Percentiles rank a stretch among this genome's conserved stretches.
phyloP scores from a whole-genome alignment of 2,329 filamentous ascomycete species.

The Allantophomopsis lycopodina region DNA sequence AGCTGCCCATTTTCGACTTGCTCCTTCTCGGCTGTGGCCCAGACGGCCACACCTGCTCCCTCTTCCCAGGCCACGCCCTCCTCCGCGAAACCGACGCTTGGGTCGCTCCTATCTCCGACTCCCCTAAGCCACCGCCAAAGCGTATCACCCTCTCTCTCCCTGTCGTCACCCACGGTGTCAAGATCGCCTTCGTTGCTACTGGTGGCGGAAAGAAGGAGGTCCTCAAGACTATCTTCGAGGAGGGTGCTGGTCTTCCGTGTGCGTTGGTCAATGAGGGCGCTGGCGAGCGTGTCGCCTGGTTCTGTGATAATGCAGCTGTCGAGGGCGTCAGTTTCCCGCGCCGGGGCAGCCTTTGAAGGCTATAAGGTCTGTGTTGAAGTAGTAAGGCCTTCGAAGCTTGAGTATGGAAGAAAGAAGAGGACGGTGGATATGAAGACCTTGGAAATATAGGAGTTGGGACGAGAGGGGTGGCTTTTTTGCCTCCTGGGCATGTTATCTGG shows the following conservation, averaged over 20 bases:
- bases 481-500: no score
- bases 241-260: conserved; percentile 64
- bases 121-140: conserved; percentile 82
- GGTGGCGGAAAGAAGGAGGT: conserved; percentile 83
- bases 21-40: conserved; percentile 87
- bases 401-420: no score
- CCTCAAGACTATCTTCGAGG: conserved; percentile 82
- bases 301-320: conserved; percentile 75
- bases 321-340: conserved; percentile 75
- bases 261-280: conserved; percentile 74
- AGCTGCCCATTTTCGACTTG: conserved; percentile 88
- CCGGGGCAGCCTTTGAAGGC: conserved; percentile 40
- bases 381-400: no score
- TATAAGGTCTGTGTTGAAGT: no score
- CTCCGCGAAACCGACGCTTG: conserved; percentile 80
- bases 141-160: conserved; percentile 88
- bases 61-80: conserved; percentile 83
- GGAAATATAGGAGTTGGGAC: no score
- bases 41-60: conserved; percentile 91
- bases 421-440: no score
- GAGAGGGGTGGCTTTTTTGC: no score
- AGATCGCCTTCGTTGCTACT: conserved; percentile 84
- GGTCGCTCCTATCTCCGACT: conserved; percentile 86
- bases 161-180: conserved; percentile 75
- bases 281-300: conserved; percentile 87